A percentile compares a stretch with the other conserved stretches of the same genome.
Conservation (phyloP, 2,329 filamentous ascomycete species). For the Curvularia lunata region DNA sequence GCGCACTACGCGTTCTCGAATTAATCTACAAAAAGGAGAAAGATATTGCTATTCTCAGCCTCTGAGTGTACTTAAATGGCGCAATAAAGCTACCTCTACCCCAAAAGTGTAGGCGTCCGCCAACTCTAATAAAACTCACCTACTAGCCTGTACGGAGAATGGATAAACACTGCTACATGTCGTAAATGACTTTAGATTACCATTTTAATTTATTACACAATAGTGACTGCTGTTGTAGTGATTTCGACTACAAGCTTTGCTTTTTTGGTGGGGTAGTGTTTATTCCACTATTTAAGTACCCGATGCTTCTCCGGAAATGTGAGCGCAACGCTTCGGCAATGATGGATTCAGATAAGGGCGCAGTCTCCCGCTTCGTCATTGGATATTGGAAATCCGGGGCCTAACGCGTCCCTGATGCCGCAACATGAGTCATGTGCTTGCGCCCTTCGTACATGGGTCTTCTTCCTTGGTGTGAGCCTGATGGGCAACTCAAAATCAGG, state of each 20-base stretch:
- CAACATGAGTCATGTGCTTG: slow-evolving; percentile 10
- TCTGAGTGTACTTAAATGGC: no score
- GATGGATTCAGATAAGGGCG: slow-evolving; percentile 8
- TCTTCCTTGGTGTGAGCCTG: not conserved
- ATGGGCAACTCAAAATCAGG: not conserved
- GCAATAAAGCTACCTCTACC: no score
- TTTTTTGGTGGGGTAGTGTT: no score
- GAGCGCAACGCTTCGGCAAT: not conserved
- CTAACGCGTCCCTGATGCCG: slow-evolving; percentile 8
- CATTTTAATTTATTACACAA: no score
- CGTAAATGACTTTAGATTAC: no score
- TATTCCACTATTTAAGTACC: no score
- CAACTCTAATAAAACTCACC: no score
- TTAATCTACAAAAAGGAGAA: not conserved
- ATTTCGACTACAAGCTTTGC: no score
- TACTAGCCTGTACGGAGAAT: no score
- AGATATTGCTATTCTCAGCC: not conserved
- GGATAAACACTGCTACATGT: no score
- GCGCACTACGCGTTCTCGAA: not conserved
- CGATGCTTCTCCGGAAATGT: not conserved
- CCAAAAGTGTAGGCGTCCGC: no score
- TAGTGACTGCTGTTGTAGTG: no score
- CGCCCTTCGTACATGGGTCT: slow-evolving; percentile 1
- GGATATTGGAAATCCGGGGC: slow-evolving; percentile 1
- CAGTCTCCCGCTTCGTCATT: slow-evolving; percentile 4